phyloP scores from a whole-genome alignment of 108 stramenopile genomes.

The Hondaea fermentalgiana region DNA sequence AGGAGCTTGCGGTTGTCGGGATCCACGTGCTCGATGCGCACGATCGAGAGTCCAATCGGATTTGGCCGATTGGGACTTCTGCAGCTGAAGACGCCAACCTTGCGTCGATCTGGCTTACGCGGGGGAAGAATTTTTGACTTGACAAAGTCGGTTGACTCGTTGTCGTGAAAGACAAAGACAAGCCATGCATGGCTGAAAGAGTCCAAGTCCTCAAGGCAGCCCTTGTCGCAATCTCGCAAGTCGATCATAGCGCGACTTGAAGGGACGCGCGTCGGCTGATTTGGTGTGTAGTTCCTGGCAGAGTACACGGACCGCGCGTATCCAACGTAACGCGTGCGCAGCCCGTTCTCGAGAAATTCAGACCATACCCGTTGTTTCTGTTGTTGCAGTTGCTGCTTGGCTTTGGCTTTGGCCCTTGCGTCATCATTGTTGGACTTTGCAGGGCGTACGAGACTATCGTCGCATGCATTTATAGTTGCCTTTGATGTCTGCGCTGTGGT shows the following conservation, averaged over 20 bases:
- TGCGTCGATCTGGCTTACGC: not conserved
- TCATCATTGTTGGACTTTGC: not conserved
- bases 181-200: not conserved
- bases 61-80: slow-evolving; percentile 12
- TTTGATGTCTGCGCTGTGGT: not conserved
- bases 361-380: not conserved
- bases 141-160: not conserved
- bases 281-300: not conserved
- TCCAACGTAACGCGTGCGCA: not conserved
- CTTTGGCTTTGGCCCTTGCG: not conserved
- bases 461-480: not conserved
- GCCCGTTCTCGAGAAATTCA: not conserved
- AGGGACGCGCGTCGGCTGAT: not conserved
- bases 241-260: not conserved
- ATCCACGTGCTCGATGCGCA: slow-evolving; percentile 11
- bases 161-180: not conserved
- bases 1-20: not conserved
- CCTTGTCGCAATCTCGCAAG: not conserved
- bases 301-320: not conserved
- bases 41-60: slow-evolving; percentile 14
- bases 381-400: not conserved
- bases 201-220: not conserved
- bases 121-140: not conserved
- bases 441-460: not conserved
- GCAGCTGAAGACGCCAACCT: slow-evolving; percentile 10